Evolutionary conservation across 1,284 basidiomycete species (phyloP).

Genomic region (Cryptococcus hybrid): DNA sequence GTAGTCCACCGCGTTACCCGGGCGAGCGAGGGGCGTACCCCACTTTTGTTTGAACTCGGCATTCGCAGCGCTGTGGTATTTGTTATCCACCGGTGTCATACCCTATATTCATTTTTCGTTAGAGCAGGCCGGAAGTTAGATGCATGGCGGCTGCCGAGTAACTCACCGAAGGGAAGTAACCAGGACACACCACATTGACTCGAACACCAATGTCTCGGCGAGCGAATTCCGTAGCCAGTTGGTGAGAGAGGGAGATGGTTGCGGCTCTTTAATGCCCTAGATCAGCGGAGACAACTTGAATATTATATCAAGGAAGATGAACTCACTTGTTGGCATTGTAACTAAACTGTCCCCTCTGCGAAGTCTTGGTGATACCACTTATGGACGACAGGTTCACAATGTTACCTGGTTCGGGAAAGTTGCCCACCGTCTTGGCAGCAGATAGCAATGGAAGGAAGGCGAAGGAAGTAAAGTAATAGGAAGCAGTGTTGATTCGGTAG

Average conservation of each 20-base stretch:
- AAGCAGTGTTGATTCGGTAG: constrained; percentile 46
- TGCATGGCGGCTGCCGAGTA: neutral
- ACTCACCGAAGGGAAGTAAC: constrained; percentile 43
- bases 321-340: constrained; percentile 44
- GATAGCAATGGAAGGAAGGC: constrained; percentile 48
- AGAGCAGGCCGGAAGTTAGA: neutral
- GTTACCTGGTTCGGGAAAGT: constrained; percentile 40
- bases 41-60: constrained; percentile 30
- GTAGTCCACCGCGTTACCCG: constrained; percentile 44
- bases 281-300: neutral
- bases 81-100: constrained; percentile 32
- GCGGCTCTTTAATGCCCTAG: constrained; percentile 28
- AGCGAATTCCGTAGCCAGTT: constrained; percentile 41
- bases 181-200: constrained; percentile 40
- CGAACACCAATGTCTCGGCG: constrained; percentile 32
- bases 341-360: constrained; percentile 46
- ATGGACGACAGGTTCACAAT: constrained; percentile 45
- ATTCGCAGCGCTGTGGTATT: constrained; percentile 12
- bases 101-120: constrained; percentile 17
- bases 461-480: constrained; percentile 48
- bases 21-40: constrained; percentile 43
- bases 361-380: constrained; percentile 39
- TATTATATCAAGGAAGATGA: neutral
- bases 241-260: constrained; percentile 34
- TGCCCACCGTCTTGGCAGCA: constrained; percentile 36